Base-by-base conservation (phyloP, 2,329 filamentous ascomycete genomes). In the Pyricularia sp. region DNA sequence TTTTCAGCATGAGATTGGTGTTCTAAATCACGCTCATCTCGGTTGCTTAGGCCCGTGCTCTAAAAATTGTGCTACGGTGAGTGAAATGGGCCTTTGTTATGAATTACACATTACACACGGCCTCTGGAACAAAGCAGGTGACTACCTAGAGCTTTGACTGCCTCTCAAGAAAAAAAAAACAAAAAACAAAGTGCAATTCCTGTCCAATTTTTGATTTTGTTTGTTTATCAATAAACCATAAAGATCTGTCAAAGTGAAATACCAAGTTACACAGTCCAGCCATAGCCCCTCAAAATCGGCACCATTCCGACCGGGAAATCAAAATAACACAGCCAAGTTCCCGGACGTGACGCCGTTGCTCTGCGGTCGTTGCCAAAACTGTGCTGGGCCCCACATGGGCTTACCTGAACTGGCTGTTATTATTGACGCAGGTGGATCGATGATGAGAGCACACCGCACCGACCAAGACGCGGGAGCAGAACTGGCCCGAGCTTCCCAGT, bases 391-490 rank as follows among this genome's bases (percentile, higher is more conserved):
- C 62, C 62, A 64, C 62, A 19, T 22, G 62, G n/a, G 30, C 30
- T 64, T 64, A 31, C 62, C 53, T 22, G 22, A 60, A 26, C 28
- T 10, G 62, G 49, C n/a, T 35, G 22, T 44, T 64, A 64, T 64
- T 64, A 55, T 64, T 64, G 62, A 62, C 30, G 61, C 31, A 35
- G 61, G 30, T 62, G 30, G 30, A 33, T 62, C 35, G 59, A 31
- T 61, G 59, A 31, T 61, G 57, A 24, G n/a, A 57, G 24, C 53
- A 57, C 53, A 57, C 53, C 53, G 53, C 53, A 57, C 24, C 24
- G 53, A 24, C n/a, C 22, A 28, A 57, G 53, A 24, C n/a, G 22
- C 53, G 31, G 33, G 19, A 40, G 40, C 16, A 53, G 33, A 28
- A 19, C 61, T 62, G 61, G 61, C 61, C 61, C 61, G 61, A 62